Evolutionary conservation across 208 protist species (phyloP), one percentile per base, ranked within the genome.

Genomic region (Wallacemonas rigidus): DNA sequence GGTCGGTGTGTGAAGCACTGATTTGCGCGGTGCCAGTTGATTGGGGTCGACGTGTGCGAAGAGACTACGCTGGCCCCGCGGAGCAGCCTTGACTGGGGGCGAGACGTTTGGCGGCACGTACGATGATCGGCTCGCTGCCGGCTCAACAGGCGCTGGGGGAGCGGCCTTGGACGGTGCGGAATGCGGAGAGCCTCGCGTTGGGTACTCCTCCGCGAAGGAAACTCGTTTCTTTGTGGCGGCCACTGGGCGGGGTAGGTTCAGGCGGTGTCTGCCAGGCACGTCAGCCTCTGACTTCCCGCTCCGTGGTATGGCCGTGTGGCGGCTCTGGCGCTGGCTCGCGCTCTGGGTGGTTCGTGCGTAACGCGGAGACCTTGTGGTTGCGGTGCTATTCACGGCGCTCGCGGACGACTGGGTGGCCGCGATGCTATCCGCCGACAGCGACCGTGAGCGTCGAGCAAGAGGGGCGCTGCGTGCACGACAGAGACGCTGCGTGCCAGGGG

Each of bases 11-110:
- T 0, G 26, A 26, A 26, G 26, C 8, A 50, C 45, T 50, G 45
- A 14, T 12, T 6, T 50, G 0, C 45, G 45, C 45, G 8, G 45
- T 12, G 12, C 14, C 14, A 6, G 9, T 15, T 35, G 53, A 41
- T 65, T 65, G 60, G 60, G 60, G 2, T 65, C 60, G 2, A 65
- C 60, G 43, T 65, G 60, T 8, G 60, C 60, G 2, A 65, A 65
- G 11, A 65, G 43, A 41, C 60, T 65, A n/a, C 60, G 60, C 26
- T 50, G 60, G 40, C 56, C 56, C 6, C 56, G 17, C 5, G 6
- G 5, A 7, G 6, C 53, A 7, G 53, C 53, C 53, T 57, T 50
- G 8, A 50, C 45, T 6, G 45, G 26, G 26, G 26, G 26, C 26
- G 26, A 26, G 26, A 26, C 26, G 26, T 26, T 26, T 26, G 26